A percentile compares a stretch with the other conserved stretches of the same genome.
phyloP scores from a whole-genome alignment of 495 filamentous ascomycete genomes.

The Recurvomyces mirabilis region DNA sequence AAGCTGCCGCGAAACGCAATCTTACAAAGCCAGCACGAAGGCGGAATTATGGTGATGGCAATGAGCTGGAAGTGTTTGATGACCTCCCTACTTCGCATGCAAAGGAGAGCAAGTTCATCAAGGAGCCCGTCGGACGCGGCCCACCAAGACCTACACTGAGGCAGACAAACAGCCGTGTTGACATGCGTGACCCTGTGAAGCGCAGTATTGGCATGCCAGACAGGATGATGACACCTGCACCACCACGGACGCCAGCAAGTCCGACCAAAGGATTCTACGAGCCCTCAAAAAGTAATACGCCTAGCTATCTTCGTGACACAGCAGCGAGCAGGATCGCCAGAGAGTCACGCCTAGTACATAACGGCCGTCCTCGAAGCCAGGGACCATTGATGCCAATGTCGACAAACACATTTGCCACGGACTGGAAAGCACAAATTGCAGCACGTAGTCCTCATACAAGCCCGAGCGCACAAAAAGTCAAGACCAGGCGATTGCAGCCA shows the following conservation, averaged over 20 bases:
- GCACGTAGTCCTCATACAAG: slow-evolving; percentile 43
- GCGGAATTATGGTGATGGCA: slow-evolving; percentile 82
- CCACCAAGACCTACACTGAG: slow-evolving; percentile 44
- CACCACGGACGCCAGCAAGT: slow-evolving; percentile 43
- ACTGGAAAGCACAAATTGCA: slow-evolving; percentile 68
- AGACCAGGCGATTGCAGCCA: slow-evolving; percentile 40
- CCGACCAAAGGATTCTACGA: slow-evolving; percentile 31
- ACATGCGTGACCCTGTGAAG: slow-evolving; percentile 15
- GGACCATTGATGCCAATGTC: slow-evolving; percentile 45
- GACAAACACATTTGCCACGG: slow-evolving; percentile 44
- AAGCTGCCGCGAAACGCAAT: slow-evolving; percentile 51
- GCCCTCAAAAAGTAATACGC: slow-evolving; percentile 40
- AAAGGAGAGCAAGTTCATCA: slow-evolving; percentile 69
- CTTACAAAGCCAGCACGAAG: slow-evolving; percentile 58
- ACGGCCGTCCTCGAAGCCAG: slow-evolving; percentile 26
- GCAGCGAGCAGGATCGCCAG: slow-evolving; percentile 79
- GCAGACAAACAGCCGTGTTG: slow-evolving; percentile 21
- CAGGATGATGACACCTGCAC: slow-evolving; percentile 36
- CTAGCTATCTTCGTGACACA: slow-evolving; percentile 88
- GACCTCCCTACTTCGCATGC: slow-evolving; percentile 82
- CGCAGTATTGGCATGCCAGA: slow-evolving; percentile 16
- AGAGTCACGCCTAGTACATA: slow-evolving; percentile 51
- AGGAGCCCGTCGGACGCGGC: slow-evolving; percentile 61
- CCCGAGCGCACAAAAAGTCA: slow-evolving; percentile 47
- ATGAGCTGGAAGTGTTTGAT: slow-evolving; percentile 84